Percentiles rank a stretch among this genome's conserved stretches.
Evolutionary conservation across 345 rosid species (phyloP).

Genomic region (Eucalyptus regnans): DNA sequence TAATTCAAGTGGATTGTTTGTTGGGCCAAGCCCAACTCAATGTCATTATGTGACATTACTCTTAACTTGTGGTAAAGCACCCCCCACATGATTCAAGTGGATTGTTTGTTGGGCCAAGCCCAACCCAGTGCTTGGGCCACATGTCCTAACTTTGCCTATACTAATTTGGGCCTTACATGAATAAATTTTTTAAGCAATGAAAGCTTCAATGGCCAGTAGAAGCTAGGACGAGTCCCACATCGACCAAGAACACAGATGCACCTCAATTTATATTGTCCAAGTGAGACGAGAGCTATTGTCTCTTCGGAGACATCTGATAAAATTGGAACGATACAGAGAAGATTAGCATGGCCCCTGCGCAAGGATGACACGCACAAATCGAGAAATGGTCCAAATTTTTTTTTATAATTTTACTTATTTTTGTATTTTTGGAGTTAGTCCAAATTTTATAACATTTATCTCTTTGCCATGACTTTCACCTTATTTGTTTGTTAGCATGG

Average conservation of each 20-base stretch:
- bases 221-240: neutral
- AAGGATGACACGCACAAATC: neutral
- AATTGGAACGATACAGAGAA: neutral
- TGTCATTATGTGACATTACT: neutral
- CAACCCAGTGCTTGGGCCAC: neutral
- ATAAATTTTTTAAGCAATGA: neutral
- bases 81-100: neutral
- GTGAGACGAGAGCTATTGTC: fast-evolving
- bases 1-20: neutral
- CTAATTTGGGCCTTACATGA: neutral
- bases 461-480: too few relatives aligned
- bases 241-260: neutral
- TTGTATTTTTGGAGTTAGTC: neutral
- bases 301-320: neutral
- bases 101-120: neutral
- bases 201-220: neutral
- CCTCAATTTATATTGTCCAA: neutral
- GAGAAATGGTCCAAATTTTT: neutral
- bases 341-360: neutral
- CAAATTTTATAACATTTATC: too few relatives aligned
- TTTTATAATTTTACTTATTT: neutral
- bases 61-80: neutral
- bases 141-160: neutral
- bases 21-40: neutral
- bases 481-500: too few relatives aligned